These are phyloP conservation scores for Salix caprea DNA, from an alignment of 345 rosid species.

Conservation along the genomic window DNA sequence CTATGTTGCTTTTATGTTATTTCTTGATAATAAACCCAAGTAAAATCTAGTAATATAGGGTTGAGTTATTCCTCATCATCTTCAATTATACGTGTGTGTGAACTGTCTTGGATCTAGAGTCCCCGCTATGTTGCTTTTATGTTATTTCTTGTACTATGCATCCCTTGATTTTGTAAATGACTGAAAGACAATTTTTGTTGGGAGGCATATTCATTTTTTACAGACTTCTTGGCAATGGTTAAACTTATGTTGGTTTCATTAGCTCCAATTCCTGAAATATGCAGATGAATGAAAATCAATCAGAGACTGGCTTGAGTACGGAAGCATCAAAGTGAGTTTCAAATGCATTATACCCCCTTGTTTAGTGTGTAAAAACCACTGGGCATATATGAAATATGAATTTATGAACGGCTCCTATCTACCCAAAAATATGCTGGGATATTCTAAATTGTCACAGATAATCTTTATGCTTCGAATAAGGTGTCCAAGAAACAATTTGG, in stretches of 20 bases:
- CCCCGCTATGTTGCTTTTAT: background rate
- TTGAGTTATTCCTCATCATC: too few species aligned
- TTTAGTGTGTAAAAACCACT: background rate
- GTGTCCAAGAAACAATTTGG: too few species aligned
- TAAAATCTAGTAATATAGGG: too few species aligned
- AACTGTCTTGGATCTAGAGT: too few species aligned
- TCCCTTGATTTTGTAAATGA: background rate
- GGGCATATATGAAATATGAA: too few species aligned
- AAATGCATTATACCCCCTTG: background rate
- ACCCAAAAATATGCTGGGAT: too few species aligned
- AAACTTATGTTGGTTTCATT: background rate
- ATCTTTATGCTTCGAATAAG: too few species aligned
- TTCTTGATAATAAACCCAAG: background rate
- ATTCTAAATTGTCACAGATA: too few species aligned
- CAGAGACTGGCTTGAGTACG: background rate
- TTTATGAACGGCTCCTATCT: too few species aligned
- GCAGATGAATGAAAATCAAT: slow-evolving; percentile 21
- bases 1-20: background rate
- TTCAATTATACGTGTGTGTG: too few species aligned
- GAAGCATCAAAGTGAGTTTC: slow-evolving; percentile 18
- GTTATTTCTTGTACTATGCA: background rate
- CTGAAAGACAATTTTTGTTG: background rate
- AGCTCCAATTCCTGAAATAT: background rate
- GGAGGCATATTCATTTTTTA: background rate
- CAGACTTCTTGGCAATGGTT: background rate